Evolutionary conservation across 2,329 filamentous ascomycete species (phyloP).

Genomic region (Diaporthe destruens): DNA sequence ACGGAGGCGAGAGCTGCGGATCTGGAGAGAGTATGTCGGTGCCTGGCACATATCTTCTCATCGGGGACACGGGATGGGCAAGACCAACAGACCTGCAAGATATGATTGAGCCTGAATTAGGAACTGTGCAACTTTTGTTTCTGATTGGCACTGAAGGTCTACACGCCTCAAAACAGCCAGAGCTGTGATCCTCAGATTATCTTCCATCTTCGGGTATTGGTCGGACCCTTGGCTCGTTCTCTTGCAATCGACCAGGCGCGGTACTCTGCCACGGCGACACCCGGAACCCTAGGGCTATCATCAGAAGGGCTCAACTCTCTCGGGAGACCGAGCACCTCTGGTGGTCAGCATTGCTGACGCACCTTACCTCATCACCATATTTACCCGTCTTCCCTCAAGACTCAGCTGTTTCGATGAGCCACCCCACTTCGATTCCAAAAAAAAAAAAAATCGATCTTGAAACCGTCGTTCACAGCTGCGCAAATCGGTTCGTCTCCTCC

Average conservation of each 20-base stretch:
- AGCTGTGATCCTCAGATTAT: conserved; percentile 21
- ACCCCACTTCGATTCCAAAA: not conserved
- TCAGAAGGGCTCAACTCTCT: conserved; percentile 15
- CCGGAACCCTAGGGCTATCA: conserved; percentile 34
- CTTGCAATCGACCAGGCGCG: conserved; percentile 11
- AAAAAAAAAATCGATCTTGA: not conserved
- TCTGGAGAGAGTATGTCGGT: not conserved
- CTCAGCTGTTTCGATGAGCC: conserved; percentile 27
- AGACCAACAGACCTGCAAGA: not conserved
- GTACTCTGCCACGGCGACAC: conserved; percentile 3
- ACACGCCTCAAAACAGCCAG: not conserved
- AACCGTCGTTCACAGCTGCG: not conserved
- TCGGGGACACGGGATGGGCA: not conserved
- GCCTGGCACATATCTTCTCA: not conserved
- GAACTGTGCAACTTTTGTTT: not conserved
- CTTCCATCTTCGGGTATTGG: conserved; percentile 29
- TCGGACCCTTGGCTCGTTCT: not conserved
- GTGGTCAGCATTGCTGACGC: conserved; percentile 39
- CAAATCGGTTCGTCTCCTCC: not conserved
- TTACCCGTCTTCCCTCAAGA: conserved; percentile 10
- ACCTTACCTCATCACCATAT: conserved; percentile 17
- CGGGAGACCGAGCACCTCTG: conserved; percentile 21
- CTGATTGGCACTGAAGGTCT: not conserved
- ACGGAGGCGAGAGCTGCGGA: conserved; percentile 1
- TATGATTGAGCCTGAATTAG: not conserved